These are phyloP conservation scores for Trichoderma citrinoviride DNA, from an alignment of 2,329 filamentous ascomycete species.

Conservation along the genomic window DNA sequence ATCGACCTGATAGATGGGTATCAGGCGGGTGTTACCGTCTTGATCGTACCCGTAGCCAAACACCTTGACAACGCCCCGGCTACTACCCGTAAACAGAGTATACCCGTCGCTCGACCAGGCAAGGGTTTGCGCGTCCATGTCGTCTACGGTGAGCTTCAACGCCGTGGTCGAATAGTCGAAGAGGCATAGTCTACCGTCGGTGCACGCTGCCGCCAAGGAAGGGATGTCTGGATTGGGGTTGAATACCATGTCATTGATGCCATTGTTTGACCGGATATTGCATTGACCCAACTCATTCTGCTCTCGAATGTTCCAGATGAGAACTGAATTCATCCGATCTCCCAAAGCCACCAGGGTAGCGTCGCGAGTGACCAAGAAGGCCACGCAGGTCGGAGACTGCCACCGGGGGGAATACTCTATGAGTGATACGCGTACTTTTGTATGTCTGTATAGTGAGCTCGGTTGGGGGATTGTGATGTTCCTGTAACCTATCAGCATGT, in stretches of 20 bases:
- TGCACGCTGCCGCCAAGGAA: background rate
- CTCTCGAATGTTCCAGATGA: background rate
- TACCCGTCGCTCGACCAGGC: constrained; percentile 1
- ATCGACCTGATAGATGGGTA: background rate
- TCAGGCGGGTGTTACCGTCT: background rate
- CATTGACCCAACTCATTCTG: background rate
- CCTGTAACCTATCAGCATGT: background rate
- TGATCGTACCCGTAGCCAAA: background rate
- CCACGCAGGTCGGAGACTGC: background rate
- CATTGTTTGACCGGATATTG: constrained; percentile 1
- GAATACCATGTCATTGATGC: constrained; percentile 7
- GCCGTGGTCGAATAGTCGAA: background rate
- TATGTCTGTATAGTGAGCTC: background rate
- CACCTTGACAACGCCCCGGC: background rate
- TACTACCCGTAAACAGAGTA: background rate
- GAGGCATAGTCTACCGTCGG: constrained; percentile 4
- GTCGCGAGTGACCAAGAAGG: background rate
- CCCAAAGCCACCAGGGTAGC: background rate
- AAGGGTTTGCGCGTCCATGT: background rate
- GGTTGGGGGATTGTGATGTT: background rate
- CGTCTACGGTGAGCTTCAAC: background rate
- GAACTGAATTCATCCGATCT: background rate
- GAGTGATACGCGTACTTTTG: background rate
- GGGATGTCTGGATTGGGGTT: constrained; percentile 2
- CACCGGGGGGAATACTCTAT: background rate